phyloP scores from a whole-genome alignment of 768 basidiomycete genomes.

The Amylocystis lapponica region DNA sequence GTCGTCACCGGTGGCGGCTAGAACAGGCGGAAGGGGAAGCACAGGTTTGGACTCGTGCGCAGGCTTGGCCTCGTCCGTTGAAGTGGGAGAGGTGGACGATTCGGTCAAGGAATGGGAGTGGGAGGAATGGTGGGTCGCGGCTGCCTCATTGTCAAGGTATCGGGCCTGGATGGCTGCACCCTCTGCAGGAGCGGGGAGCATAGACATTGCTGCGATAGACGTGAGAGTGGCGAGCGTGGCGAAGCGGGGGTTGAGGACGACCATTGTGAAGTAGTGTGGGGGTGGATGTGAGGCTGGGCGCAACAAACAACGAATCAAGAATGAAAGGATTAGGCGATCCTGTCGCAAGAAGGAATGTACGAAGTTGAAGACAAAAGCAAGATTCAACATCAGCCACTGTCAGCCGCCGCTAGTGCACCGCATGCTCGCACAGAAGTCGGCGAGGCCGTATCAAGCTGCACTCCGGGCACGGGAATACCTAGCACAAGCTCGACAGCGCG shows the following conservation, averaged over 20 bases:
- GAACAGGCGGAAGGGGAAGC: background rate
- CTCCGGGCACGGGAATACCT: slow-evolving; percentile 42
- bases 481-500: slow-evolving; percentile 59
- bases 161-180: slow-evolving; percentile 31
- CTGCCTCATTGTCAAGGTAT: background rate
- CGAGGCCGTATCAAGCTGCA: slow-evolving; percentile 16
- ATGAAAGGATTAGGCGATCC: slow-evolving; percentile 13
- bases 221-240: slow-evolving; percentile 40
- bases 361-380: slow-evolving; percentile 17
- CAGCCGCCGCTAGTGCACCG: too few relatives aligned
- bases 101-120: background rate
- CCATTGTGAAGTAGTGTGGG: slow-evolving; percentile 33
- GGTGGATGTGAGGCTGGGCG: slow-evolving; percentile 11
- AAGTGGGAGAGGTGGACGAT: background rate
- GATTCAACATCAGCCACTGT: too few relatives aligned
- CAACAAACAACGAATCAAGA: slow-evolving; percentile 18
- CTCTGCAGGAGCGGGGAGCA: slow-evolving; percentile 30
- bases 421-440: too few relatives aligned
- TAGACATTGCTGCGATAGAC: slow-evolving; percentile 36
- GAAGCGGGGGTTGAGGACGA: slow-evolving; percentile 42
- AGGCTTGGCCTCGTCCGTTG: background rate
- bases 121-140: slow-evolving; percentile 6
- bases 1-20: background rate
- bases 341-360: slow-evolving; percentile 13
- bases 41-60: background rate